A percentile compares a stretch with the other conserved stretches of the same genome.
These are phyloP conservation scores for Clonostachys sp. DNA, from an alignment of 2,329 filamentous ascomycete species.

Conservation along the genomic window DNA sequence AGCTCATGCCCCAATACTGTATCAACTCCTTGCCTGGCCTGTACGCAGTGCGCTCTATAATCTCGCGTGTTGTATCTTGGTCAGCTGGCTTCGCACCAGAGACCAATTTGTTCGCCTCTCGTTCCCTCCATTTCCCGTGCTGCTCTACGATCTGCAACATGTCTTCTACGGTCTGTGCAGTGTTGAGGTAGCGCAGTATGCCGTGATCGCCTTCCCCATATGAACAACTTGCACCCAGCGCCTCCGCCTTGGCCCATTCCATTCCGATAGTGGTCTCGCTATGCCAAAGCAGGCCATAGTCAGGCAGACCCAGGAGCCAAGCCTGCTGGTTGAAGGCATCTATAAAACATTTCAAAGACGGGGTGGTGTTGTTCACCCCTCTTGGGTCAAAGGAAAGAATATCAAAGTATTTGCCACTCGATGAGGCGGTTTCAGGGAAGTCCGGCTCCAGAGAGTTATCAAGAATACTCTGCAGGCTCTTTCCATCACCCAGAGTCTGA, in stretches of 20 bases:
- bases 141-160: neutral
- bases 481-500: constrained; percentile 9
- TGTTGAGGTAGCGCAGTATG: neutral
- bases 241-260: neutral
- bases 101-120: neutral
- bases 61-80: no score
- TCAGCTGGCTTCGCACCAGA: no score
- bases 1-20: constrained; percentile 51
- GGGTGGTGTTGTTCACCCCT: neutral
- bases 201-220: neutral
- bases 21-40: constrained; percentile 34
- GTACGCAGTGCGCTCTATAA: constrained; percentile 4
- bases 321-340: neutral
- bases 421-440: no score
- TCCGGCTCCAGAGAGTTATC: no score
- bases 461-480: no score
- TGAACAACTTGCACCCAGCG: neutral
- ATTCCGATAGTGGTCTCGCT: neutral
- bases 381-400: neutral
- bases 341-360: neutral
- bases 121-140: neutral
- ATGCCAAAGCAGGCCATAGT: neutral
- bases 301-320: neutral
- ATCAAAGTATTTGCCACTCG: neutral
- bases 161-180: neutral